Evolutionary conservation across 805 yeast species (phyloP).

Genomic region (Candida michaelii): DNA sequence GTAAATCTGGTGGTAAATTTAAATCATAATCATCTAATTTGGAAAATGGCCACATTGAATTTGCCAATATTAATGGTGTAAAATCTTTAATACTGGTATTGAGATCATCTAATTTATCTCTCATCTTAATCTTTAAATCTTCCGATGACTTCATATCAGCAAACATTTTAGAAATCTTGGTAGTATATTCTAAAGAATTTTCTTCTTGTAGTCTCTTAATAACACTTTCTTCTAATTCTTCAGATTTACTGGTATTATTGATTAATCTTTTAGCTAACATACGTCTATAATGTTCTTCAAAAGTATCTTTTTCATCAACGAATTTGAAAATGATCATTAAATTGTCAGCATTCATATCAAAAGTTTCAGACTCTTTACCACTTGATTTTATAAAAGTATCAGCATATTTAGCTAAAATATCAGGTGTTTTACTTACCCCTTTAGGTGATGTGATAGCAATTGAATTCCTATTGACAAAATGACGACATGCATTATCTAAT

Average conservation of each 20-base stretch:
- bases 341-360: constrained; percentile 81
- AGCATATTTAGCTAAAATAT: constrained; percentile 82
- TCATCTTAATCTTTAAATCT: constrained; percentile 63
- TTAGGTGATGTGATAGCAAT: constrained; percentile 70
- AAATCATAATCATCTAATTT: constrained; percentile 39
- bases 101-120: constrained; percentile 36
- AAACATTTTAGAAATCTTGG: constrained; percentile 93
- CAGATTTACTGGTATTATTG: constrained; percentile 80
- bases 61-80: constrained; percentile 78
- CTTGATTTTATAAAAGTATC: constrained; percentile 79
- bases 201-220: constrained; percentile 85
- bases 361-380: constrained; percentile 63
- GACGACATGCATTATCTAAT: constrained; percentile 83
- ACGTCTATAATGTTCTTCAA: constrained; percentile 90
- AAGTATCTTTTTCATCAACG: constrained; percentile 91
- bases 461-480: constrained; percentile 76
- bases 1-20: constrained; percentile 67
- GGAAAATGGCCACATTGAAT: constrained; percentile 84
- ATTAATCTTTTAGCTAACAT: constrained; percentile 86
- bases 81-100: constrained; percentile 45
- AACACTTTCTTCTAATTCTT: constrained; percentile 79
- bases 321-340: constrained; percentile 85
- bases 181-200: constrained; percentile 89
- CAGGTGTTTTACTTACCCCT: constrained; percentile 80
- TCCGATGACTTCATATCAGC: constrained; percentile 85